Conservation (phyloP, 2,329 filamentous ascomycete species). For the Xenoacremonium recifei region DNA sequence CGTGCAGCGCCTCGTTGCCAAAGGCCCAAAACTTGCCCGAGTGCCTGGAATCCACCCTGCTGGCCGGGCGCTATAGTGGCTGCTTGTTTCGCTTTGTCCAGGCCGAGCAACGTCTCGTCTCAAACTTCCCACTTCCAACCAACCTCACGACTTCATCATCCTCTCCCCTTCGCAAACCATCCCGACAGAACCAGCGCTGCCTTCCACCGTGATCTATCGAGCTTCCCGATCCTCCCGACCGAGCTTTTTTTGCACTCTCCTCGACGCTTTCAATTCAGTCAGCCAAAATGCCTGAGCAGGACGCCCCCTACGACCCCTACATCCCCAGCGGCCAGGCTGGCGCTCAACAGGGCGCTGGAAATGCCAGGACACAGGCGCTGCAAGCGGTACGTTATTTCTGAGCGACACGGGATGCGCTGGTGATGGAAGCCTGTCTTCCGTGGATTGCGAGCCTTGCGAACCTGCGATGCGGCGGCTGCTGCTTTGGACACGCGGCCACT, state of each 20-base stretch:
- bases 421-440: background rate
- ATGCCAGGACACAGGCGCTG: slow-evolving; percentile 61
- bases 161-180: slow-evolving; percentile 18
- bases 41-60: too few species aligned
- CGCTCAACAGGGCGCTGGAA: slow-evolving; percentile 43
- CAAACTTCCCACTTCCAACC: slow-evolving; percentile 26
- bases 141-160: slow-evolving; percentile 21
- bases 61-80: slow-evolving; percentile 4
- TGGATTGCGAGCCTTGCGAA: slow-evolving; percentile 16
- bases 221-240: slow-evolving; percentile 3
- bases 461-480: slow-evolving; percentile 4
- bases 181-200: slow-evolving; percentile 17
- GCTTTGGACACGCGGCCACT: slow-evolving; percentile 11
- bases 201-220: slow-evolving; percentile 1
- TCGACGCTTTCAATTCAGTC: slow-evolving; percentile 7
- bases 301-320: slow-evolving; percentile 82
- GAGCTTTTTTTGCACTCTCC: slow-evolving; percentile 13
- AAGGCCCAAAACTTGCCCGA: too few species aligned
- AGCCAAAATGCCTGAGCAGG: slow-evolving; percentile 50
- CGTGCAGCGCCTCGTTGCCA: slow-evolving; percentile 21
- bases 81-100: slow-evolving; percentile 30
- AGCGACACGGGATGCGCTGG: slow-evolving; percentile 1
- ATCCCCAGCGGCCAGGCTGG: slow-evolving; percentile 68
- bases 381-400: slow-evolving; percentile 69
- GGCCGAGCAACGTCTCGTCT: slow-evolving; percentile 24